Evolutionary conservation across 2,329 filamentous ascomycete species (phyloP), one percentile per base, ranked within the genome.

Genomic region (Aureobasidium sp.): DNA sequence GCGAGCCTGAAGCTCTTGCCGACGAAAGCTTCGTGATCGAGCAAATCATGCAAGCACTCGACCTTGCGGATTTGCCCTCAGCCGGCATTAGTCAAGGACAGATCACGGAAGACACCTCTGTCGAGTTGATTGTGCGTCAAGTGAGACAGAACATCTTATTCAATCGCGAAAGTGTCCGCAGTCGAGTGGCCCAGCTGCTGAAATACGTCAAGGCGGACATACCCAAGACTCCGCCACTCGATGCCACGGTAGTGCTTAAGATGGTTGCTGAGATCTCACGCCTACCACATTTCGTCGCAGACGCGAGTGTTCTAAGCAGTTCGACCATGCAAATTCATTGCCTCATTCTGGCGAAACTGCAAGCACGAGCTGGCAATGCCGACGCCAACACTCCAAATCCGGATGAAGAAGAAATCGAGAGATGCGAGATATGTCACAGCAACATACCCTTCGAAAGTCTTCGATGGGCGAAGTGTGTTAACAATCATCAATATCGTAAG

Each of bases 401-500:
- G 52, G 63, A 62, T 23, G 52, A 50, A 41, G 56, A 55, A 56
- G 39, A 53, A 44, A 51, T 42, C 52, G 82, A 85, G 64, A 68
- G 65, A n/a, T 85, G 83, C 66, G 76, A 79, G 17, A 79, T 84
- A 58, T 85, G 83, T 66, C 70, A 75, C 17, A 69, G 74, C 3
- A 69, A 71, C 0, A 78, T 85, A 44, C 70, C 72, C 0, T 81
- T 84, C 69, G 74, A 76, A 52, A 79, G 79, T 52, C 67, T 78
- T 12, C 68, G 67, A 1, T 76, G 76, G 67, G 80, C 80, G 0
- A 73, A 76, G 46, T 85, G 83, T 67, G 67, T 66, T 1, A 75
- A 76, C 51, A 81, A 80, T 0, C 83, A 85, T 72, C 64, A 79
- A 46, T 84, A 82, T 63, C 71, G 78, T 79, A 71, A 64, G 74